These are phyloP conservation scores for Cardamine occulta DNA, from an alignment of 345 rosid genomes.

Conservation along the genomic window DNA sequence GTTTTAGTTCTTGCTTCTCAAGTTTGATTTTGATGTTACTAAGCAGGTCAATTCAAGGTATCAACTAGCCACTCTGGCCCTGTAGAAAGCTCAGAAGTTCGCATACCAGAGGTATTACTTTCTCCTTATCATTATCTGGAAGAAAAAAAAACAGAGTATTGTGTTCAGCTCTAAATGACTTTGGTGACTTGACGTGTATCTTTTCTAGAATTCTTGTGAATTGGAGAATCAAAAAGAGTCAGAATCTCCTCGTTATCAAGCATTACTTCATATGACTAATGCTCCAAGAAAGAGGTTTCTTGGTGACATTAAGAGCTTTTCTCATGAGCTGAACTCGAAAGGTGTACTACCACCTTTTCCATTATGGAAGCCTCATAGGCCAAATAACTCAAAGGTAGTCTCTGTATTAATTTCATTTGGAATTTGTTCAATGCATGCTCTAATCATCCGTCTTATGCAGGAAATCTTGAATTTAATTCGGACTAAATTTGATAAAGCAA, in stretches of 20 bases:
- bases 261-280: constrained; percentile 81
- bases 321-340: constrained; percentile 91
- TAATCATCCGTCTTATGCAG: constrained; percentile 51
- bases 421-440: constrained; percentile 28
- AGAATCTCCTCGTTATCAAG: constrained; percentile 90
- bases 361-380: constrained; percentile 75
- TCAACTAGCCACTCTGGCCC: constrained; percentile 56
- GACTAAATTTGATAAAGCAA: constrained; percentile 87
- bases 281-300: constrained; percentile 87
- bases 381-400: constrained; percentile 74
- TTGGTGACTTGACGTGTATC: background rate
- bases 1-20: constrained; percentile 23
- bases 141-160: background rate
- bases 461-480: constrained; percentile 70
- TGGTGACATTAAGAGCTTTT: constrained; percentile 89
- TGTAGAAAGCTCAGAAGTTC: constrained; percentile 59
- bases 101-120: constrained; percentile 69
- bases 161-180: constrained; percentile 2
- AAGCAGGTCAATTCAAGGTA: constrained; percentile 55
- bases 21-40: constrained; percentile 36
- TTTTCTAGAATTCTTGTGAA: constrained; percentile 53
- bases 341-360: constrained; percentile 86
- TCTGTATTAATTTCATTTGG: constrained; percentile 4
- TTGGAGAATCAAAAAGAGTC: constrained; percentile 73
- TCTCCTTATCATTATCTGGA: constrained; percentile 13